Evolutionary conservation across 192 early-diverging fungal genomes (phyloP).

Genomic region (Podila verticillata): DNA sequence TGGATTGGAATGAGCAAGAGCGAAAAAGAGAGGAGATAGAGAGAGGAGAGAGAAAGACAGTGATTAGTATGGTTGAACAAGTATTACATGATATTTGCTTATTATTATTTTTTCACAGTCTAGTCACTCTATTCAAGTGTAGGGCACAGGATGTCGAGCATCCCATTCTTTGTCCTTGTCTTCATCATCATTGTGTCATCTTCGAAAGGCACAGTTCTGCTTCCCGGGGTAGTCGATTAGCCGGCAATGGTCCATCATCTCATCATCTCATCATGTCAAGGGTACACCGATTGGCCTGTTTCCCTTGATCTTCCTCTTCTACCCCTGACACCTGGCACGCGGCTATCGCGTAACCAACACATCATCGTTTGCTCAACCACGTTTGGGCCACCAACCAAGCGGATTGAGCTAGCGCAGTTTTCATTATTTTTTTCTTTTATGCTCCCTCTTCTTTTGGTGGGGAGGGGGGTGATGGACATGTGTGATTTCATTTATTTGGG

Average conservation of each 20-base stretch:
- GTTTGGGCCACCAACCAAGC: background rate
- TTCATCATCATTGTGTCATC: too few species aligned
- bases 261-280: too few species aligned
- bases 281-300: too few species aligned
- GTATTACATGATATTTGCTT: background rate
- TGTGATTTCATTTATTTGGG: background rate
- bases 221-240: too few species aligned
- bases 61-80: background rate
- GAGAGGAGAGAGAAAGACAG: background rate
- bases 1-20: background rate
- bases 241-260: too few species aligned
- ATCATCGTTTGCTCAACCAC: conserved; percentile 1
- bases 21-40: background rate
- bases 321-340: background rate
- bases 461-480: too few species aligned
- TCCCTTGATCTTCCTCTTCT: background rate
- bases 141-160: background rate
- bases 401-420: background rate
- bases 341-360: conserved; percentile 14
- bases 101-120: background rate
- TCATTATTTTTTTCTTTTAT: background rate
- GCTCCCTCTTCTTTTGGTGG: background rate
- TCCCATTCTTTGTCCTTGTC: background rate
- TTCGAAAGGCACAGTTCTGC: too few species aligned
- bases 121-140: too few species aligned